A percentile compares a stretch with the other conserved stretches of the same genome.
Evolutionary conservation across 768 basidiomycete genomes (phyloP).

Genomic region (Cyclocybe cylindracea): DNA sequence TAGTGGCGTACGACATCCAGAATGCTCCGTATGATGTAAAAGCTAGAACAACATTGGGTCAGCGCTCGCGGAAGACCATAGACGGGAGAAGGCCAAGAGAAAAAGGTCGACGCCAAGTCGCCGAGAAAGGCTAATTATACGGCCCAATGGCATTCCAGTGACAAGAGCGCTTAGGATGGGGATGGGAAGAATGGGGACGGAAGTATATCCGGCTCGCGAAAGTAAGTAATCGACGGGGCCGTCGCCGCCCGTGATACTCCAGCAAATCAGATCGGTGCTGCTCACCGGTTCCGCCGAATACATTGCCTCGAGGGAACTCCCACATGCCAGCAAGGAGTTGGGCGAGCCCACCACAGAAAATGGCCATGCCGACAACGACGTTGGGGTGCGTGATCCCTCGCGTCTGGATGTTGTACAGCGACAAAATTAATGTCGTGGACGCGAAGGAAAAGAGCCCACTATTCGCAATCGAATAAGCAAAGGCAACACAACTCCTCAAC

Average conservation of each 20-base stretch:
- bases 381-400: conserved; percentile 61
- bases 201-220: neutral
- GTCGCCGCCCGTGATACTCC: neutral
- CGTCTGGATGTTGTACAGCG: conserved; percentile 66
- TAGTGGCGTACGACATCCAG: conserved; percentile 82
- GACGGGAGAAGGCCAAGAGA: neutral
- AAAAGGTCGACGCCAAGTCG: neutral
- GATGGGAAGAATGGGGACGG: too few relatives aligned
- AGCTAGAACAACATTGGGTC: conserved; percentile 38
- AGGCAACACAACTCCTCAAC: neutral
- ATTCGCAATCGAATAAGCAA: neutral
- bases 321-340: conserved; percentile 92
- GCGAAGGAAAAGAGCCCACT: conserved; percentile 85
- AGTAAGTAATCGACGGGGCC: neutral
- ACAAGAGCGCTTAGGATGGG: too few relatives aligned
- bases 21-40: conserved; percentile 86
- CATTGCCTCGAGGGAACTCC: conserved; percentile 73
- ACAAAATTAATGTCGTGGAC: conserved; percentile 79
- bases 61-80: neutral
- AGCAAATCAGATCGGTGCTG: conserved; percentile 18
- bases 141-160: too few relatives aligned
- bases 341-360: conserved; percentile 81
- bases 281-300: conserved; percentile 73
- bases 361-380: conserved; percentile 82
- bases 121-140: too few relatives aligned